Evolutionary conservation across 371 early-diverging fungal genomes (phyloP).

Genomic region (Mortierella sp.): DNA sequence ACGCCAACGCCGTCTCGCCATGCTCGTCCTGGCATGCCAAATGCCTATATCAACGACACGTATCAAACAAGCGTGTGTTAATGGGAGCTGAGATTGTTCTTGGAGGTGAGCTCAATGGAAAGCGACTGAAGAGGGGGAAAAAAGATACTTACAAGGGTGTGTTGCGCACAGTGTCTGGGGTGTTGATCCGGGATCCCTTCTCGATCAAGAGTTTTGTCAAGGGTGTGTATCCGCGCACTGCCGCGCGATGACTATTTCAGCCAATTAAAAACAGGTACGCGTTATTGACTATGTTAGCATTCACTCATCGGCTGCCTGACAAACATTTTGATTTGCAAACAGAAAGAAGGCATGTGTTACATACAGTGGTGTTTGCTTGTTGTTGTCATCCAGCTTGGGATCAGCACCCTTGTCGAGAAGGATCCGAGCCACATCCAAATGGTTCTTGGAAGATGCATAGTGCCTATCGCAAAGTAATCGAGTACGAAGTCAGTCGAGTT

Average conservation of each 20-base stretch:
- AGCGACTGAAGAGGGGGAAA: not conserved
- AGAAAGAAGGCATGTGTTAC: constrained; percentile 10
- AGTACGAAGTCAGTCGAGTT: not conserved
- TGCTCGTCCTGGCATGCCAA: constrained; percentile 75
- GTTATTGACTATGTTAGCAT: not conserved
- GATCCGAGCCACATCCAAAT: constrained; percentile 61
- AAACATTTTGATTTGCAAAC: not conserved
- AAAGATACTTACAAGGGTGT: constrained; percentile 61
- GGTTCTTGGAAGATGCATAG: constrained; percentile 71
- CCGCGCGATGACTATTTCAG: constrained; percentile 66
- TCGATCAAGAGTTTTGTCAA: constrained; percentile 62
- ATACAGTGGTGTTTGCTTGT: constrained; percentile 70
- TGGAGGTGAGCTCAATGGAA: not conserved
- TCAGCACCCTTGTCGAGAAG: constrained; percentile 63
- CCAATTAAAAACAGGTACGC: not conserved
- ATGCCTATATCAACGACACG: constrained; percentile 49
- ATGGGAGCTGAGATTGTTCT: not conserved
- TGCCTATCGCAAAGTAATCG: constrained; percentile 50
- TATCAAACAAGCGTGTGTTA: not conserved
- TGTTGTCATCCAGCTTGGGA: constrained; percentile 61
- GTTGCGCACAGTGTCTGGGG: constrained; percentile 64
- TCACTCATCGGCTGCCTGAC: too few species aligned
- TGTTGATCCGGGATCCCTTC: constrained; percentile 63
- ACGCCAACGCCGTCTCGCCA: constrained; percentile 63
- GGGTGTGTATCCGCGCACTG: constrained; percentile 62